These are phyloP conservation scores for Magnolia kwangsiensis DNA, from an alignment of 164 flowering plant species.

Conservation along the genomic window DNA sequence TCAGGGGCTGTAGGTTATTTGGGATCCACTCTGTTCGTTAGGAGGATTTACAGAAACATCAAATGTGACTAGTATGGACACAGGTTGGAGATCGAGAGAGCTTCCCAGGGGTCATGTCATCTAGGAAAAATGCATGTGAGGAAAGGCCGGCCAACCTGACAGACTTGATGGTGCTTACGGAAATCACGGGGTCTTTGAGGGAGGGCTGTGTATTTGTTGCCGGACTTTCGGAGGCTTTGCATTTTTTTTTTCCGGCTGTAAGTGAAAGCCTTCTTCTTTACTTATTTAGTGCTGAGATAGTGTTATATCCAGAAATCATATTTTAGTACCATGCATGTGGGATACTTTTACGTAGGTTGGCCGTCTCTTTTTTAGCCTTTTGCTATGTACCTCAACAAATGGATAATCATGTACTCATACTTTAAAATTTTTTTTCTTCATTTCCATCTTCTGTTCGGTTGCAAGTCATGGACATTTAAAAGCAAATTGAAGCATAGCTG, in stretches of 20 bases:
- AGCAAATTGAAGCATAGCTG: no score
- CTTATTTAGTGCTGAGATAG: conserved; percentile 7
- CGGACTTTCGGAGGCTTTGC: conserved; percentile 14
- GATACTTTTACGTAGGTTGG: not conserved
- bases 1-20: conserved; percentile 90
- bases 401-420: not conserved
- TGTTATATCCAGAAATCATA: conserved; percentile 6
- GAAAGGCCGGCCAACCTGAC: not conserved
- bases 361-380: not conserved
- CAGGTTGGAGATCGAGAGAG: not conserved
- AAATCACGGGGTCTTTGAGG: not conserved
- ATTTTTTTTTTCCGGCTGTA: conserved; percentile 14
- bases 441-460: not conserved
- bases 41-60: conserved; percentile 93
- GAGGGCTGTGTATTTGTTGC: conserved; percentile 3
- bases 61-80: conserved; percentile 59
- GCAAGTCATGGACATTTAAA: no score
- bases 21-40: conserved; percentile 76
- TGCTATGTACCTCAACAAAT: not conserved
- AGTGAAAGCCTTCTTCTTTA: not conserved
- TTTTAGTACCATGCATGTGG: not conserved
- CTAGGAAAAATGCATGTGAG: not conserved
- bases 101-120: not conserved
- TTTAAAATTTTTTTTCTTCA: not conserved
- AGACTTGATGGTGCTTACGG: not conserved